Evolutionary conservation across 345 rosid species (phyloP), one percentile per base, ranked within the genome.

Genomic region (Salix viminalis): DNA sequence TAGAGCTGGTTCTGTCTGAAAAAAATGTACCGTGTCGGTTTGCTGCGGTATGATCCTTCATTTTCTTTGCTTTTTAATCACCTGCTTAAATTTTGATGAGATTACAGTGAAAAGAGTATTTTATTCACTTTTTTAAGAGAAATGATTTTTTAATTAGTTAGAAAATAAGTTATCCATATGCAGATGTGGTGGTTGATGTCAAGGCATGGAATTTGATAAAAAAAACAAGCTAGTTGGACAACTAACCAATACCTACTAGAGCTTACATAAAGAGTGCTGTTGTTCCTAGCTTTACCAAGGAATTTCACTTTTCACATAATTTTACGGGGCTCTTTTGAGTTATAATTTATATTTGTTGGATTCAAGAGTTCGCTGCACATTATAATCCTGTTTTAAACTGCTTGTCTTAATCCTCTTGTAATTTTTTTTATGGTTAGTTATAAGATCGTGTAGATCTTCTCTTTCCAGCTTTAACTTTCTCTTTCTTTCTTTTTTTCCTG

Each of bases 111-210:
- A 75, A 66, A 44, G 15, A n/a, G 18, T 11, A 44, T 24, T 46
- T 23, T 58, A n/a, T 58, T 58, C 9, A 23, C 14, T 58, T 21
- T 13, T 37, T 34, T 18, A 42, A 41, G 61, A 58, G 19, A 73
- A 69, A 50, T 46, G 11, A 54, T 50, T 44, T 52, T 36, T 37
- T 71, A 50, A 74, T 58, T 23, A 58, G 64, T 58, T 58, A 10
- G 11, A n/a, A 70, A 26, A 23, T 72, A 30, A 37, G 50, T 50
- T 56, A 67, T 66, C 36, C 69, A 65, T 64, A 24, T 56, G 74
- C 75, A 36, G 48, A 16, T 64, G 36, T 68, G 67, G 9, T 41
- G 70, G 36, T 60, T 75, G 71, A 72, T 76, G 6, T 46, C 39
- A 42, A 41, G 67, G 18, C 77, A 74, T 64, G 56, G 24, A 65